These are phyloP conservation scores for Sporisorium sorghi DNA, from an alignment of 1,284 basidiomycete species.

Conservation along the genomic window DNA sequence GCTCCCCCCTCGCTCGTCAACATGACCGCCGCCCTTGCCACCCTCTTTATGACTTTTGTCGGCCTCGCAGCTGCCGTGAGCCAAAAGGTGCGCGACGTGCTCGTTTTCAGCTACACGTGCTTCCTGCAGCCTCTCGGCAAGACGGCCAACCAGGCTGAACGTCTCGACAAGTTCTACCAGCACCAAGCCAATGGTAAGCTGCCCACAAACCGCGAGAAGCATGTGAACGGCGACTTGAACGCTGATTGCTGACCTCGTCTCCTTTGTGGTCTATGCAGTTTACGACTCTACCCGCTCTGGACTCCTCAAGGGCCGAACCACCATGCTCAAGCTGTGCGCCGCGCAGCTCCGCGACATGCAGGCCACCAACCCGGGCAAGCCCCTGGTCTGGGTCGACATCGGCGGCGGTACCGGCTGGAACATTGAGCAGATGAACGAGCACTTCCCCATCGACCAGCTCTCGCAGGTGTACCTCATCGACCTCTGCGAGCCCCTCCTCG, in stretches of 20 bases:
- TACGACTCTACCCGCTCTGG: slow-evolving; percentile 67
- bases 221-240: too few species aligned
- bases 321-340: slow-evolving; percentile 74
- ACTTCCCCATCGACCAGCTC: slow-evolving; percentile 72
- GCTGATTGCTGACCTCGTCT: slow-evolving; percentile 1
- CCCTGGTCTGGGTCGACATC: slow-evolving; percentile 82
- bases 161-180: slow-evolving; percentile 67
- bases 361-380: slow-evolving; percentile 71
- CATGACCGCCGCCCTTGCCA: slow-evolving; percentile 22
- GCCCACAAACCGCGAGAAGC: neutral
- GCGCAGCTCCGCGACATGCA: slow-evolving; percentile 75
- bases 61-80: slow-evolving; percentile 46
- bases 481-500: slow-evolving; percentile 80
- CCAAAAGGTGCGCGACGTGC: slow-evolving; percentile 47
- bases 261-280: slow-evolving; percentile 30
- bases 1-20: slow-evolving; percentile 35
- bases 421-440: slow-evolving; percentile 83
- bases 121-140: slow-evolving; percentile 69
- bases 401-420: slow-evolving; percentile 86
- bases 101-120: slow-evolving; percentile 67
- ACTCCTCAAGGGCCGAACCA: slow-evolving; percentile 65
- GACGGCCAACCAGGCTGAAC: slow-evolving; percentile 63
- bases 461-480: slow-evolving; percentile 79
- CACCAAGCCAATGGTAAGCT: slow-evolving; percentile 64
- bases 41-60: slow-evolving; percentile 29